These are phyloP conservation scores for Calocybe cyanea DNA, from an alignment of 768 basidiomycete genomes.

Conservation along the genomic window DNA sequence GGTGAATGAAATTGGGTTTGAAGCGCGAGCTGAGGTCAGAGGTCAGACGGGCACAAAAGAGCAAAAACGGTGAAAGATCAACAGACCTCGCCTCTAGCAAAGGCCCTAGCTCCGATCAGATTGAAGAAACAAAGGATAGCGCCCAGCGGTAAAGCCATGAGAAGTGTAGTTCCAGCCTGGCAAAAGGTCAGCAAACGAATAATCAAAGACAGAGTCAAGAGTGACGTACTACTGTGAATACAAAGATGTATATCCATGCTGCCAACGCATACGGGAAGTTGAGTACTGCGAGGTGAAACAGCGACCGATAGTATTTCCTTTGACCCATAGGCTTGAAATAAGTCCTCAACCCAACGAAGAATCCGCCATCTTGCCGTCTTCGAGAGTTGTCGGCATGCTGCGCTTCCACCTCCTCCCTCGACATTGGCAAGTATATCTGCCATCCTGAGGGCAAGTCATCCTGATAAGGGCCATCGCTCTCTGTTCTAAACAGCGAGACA, in stretches of 20 bases:
- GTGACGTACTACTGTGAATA: constrained; percentile 66
- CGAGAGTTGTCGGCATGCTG: constrained; percentile 9
- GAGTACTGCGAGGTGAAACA: constrained; percentile 66
- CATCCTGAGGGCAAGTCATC: constrained; percentile 26
- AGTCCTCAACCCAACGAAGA: constrained; percentile 40
- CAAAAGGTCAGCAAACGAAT: background rate
- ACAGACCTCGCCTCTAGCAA: constrained; percentile 67
- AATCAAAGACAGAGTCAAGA: background rate
- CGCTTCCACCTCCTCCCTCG: constrained; percentile 10
- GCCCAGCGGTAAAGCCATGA: constrained; percentile 77
- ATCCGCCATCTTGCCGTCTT: constrained; percentile 13
- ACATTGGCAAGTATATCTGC: constrained; percentile 9
- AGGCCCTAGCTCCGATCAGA: constrained; percentile 66
- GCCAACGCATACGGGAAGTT: constrained; percentile 77
- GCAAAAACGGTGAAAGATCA: no score
- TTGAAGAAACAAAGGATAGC: constrained; percentile 75
- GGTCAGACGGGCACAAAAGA: no score
- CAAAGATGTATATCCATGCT: constrained; percentile 80
- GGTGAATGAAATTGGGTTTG: constrained; percentile 71
- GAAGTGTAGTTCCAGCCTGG: constrained; percentile 73
- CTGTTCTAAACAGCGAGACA: constrained; percentile 60
- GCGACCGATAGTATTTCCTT: constrained; percentile 56
- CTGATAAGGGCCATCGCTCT: constrained; percentile 30
- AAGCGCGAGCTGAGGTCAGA: constrained; percentile 55
- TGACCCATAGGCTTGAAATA: constrained; percentile 65